A percentile compares a stretch with the other conserved stretches of the same genome.
These are phyloP conservation scores for Colletotrichum theobromicola DNA, from an alignment of 2,329 filamentous ascomycete genomes.

Conservation along the genomic window DNA sequence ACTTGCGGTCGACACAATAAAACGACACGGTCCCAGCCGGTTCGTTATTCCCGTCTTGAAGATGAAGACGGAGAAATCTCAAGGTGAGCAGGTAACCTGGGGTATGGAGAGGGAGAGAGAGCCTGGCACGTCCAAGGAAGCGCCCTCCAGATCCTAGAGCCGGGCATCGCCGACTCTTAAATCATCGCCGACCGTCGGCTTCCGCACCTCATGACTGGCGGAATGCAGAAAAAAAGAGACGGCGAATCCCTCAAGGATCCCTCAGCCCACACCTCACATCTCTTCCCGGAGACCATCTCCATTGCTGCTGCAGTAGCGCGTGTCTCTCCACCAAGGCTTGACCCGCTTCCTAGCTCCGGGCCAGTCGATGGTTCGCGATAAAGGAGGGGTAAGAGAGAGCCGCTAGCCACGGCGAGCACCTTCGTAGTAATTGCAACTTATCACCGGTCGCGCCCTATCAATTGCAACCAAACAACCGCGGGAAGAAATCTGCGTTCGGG, in stretches of 20 bases:
- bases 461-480: not conserved
- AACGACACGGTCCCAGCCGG: not conserved
- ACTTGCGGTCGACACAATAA: not conserved
- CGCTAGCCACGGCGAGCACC: not conserved
- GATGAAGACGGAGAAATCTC: not conserved
- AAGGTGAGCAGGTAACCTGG: not conserved
- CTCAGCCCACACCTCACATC: not conserved
- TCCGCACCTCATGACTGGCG: not conserved
- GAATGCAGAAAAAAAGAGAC: not conserved
- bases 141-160: no score
- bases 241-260: not conserved
- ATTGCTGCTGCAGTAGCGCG: not conserved
- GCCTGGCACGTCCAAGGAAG: not conserved
- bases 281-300: not conserved
- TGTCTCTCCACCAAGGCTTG: not conserved
- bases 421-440: not conserved
- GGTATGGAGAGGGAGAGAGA: not conserved
- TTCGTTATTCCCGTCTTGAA: not conserved
- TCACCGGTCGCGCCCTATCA: not conserved
- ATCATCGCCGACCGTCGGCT: not conserved
- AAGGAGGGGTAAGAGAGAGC: constrained; percentile 6
- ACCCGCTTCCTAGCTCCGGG: constrained; percentile 6
- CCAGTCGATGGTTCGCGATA: constrained; percentile 17
- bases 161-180: constrained; percentile 7
- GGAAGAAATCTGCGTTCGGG: not conserved